Evolutionary conservation across 768 basidiomycete species (phyloP).

Genomic region (Hydnomerulius pinastri): DNA sequence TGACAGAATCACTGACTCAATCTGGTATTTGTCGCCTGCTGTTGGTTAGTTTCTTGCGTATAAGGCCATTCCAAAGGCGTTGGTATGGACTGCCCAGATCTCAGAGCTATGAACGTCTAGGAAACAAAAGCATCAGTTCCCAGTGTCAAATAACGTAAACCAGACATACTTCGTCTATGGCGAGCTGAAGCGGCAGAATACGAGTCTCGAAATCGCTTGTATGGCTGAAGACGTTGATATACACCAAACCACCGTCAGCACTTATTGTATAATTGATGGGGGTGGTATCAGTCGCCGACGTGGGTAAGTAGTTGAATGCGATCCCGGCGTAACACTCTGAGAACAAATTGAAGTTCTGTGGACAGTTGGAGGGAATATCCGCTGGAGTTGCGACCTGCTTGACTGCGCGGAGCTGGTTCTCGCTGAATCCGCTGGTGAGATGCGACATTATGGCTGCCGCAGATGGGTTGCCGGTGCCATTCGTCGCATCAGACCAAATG

Average conservation of each 20-base stretch:
- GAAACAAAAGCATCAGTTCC: neutral
- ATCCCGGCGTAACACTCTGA: slow-evolving; percentile 74
- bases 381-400: slow-evolving; percentile 46
- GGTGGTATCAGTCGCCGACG: slow-evolving; percentile 26
- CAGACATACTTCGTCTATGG: slow-evolving; percentile 61
- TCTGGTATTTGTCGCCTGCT: slow-evolving; percentile 56
- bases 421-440: slow-evolving; percentile 54
- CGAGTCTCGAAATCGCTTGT: slow-evolving; percentile 68
- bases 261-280: slow-evolving; percentile 69
- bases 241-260: slow-evolving; percentile 63
- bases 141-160: neutral
- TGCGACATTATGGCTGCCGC: slow-evolving; percentile 60
- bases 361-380: slow-evolving; percentile 60
- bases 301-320: slow-evolving; percentile 59
- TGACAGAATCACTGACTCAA: slow-evolving; percentile 44
- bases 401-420: slow-evolving; percentile 49
- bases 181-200: slow-evolving; percentile 75
- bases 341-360: slow-evolving; percentile 70
- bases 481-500: slow-evolving; percentile 71
- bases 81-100: slow-evolving; percentile 54
- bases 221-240: slow-evolving; percentile 67
- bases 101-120: slow-evolving; percentile 74
- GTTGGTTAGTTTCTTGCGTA: slow-evolving; percentile 63
- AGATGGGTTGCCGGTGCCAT: slow-evolving; percentile 53
- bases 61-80: slow-evolving; percentile 76